These are phyloP conservation scores for Adansonia digitata DNA, from an alignment of 345 rosid genomes.

Conservation along the genomic window DNA sequence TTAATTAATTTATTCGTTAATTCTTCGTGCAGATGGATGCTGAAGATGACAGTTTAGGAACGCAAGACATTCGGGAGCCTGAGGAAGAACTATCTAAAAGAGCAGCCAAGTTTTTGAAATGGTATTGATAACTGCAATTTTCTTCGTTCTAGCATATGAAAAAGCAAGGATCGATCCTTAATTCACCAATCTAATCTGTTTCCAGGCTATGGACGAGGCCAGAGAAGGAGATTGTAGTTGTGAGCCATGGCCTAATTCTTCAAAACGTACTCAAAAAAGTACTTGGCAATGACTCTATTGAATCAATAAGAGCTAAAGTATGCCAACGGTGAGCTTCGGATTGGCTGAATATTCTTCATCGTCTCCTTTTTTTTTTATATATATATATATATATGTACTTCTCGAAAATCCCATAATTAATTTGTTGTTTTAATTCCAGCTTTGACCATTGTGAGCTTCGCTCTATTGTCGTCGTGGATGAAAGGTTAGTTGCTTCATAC, in stretches of 20 bases:
- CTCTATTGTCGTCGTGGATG: conserved; percentile 31
- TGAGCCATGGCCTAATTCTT: conserved; percentile 64
- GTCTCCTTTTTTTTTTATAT: too few relatives aligned
- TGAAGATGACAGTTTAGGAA: conserved; percentile 63
- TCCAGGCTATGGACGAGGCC: conserved; percentile 62
- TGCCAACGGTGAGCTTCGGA: conserved; percentile 29
- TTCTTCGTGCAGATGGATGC: conserved; percentile 44
- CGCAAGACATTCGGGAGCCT: conserved; percentile 40
- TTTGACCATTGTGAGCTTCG: conserved; percentile 55
- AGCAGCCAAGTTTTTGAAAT: conserved; percentile 45
- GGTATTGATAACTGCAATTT: too few relatives aligned
- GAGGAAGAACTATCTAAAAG: conserved; percentile 51
- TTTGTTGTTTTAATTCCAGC: conserved; percentile 22
- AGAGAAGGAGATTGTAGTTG: conserved; percentile 78
- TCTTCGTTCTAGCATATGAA: neutral
- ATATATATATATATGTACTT: neutral
- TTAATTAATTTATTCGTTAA: too few relatives aligned
- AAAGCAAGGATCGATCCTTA: neutral
- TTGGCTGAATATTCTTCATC: neutral
- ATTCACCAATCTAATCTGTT: neutral
- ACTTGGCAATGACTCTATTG: conserved; percentile 34
- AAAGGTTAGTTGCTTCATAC: conserved; percentile 18
- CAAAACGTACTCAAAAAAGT: conserved; percentile 29
- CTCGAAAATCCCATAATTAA: neutral
- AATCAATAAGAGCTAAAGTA: conserved; percentile 15